Evolutionary conservation across 2,329 filamentous ascomycete species (phyloP), one percentile per base, ranked within the genome.

Genomic region (Aspergillus costaricaensis): DNA sequence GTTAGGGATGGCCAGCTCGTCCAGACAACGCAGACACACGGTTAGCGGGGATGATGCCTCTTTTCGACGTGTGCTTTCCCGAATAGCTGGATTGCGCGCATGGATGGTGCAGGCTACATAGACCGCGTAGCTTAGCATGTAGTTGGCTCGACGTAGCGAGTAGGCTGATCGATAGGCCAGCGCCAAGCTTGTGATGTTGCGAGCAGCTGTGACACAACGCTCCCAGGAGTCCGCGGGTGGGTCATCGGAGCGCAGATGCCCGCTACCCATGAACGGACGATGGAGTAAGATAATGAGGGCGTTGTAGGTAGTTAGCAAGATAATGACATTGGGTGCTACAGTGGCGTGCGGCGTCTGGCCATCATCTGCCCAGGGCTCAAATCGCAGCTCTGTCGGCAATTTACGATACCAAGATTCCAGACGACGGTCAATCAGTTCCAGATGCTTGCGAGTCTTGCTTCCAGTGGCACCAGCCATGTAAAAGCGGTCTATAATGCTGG

Each of bases 231-330:
- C 61, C 8, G 67, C 66, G 1, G 49, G 57, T 5, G 48, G 27
- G 4, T 21, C 23, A 5, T 14, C 67, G 65, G 66, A 66, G 43
- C 68, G 66, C 4, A 73, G 64, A 55, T 75, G 71, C 9, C 71
- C 71, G 48, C 71, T 66, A 4, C 65, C 74, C 0, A 80, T 72
- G 62, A 81, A 81, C 1, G 80, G 78, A 1, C 79, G 76, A 58
- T 82, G 78, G 9, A 82, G 72, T 0, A 82, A 70, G 49, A 82
- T 81, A 9, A 75, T 72, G 12, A 82, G 71, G 4, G 78, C 75
- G 60, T 81, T 70, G 62, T 79, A 81, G 66, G 74, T 69, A 17
- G 67, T 67, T 55, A 72, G 68, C 15, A 76, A 57, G 19, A 71
- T 68, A 56, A 76, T 70, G n/a, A 72, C 60, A 59, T 75, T 76